A percentile compares a stretch with the other conserved stretches of the same genome.
Conservation (phyloP, 257 asterid species). For the Cruciata laevipes region DNA sequence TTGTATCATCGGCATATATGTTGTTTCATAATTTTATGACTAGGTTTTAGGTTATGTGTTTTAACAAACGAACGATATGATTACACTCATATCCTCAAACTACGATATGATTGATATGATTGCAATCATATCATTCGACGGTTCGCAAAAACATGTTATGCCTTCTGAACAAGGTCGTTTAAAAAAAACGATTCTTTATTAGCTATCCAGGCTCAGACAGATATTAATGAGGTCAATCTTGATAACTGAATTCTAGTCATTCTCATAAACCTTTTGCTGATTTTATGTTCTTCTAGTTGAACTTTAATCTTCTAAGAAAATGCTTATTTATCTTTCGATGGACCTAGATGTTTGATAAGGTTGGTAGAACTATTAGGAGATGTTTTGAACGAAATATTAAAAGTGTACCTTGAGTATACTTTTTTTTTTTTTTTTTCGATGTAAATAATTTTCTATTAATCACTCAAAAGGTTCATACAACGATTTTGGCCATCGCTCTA, state of each 20-base stretch:
- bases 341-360: background rate
- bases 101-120: too few relatives aligned
- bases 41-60: too few relatives aligned
- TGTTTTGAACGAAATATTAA: background rate
- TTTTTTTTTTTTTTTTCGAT: too few relatives aligned
- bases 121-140: too few relatives aligned
- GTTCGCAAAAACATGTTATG: too few relatives aligned
- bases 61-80: too few relatives aligned
- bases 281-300: background rate
- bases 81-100: too few relatives aligned
- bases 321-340: background rate
- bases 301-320: background rate
- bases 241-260: slow-evolving; percentile 1
- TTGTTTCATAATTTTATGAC: too few relatives aligned
- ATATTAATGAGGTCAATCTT: slow-evolving; percentile 54
- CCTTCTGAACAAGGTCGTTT: slow-evolving; percentile 87
- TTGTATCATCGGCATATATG: too few relatives aligned
- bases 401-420: background rate
- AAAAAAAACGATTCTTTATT: slow-evolving; percentile 87
- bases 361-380: background rate
- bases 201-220: slow-evolving; percentile 79
- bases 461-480: too few relatives aligned
- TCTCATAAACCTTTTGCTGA: background rate
- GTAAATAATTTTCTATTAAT: too few relatives aligned
- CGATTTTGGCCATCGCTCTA: too few relatives aligned